phyloP scores from a whole-genome alignment of 495 filamentous ascomycete genomes.

The Aspergillus steynii region DNA sequence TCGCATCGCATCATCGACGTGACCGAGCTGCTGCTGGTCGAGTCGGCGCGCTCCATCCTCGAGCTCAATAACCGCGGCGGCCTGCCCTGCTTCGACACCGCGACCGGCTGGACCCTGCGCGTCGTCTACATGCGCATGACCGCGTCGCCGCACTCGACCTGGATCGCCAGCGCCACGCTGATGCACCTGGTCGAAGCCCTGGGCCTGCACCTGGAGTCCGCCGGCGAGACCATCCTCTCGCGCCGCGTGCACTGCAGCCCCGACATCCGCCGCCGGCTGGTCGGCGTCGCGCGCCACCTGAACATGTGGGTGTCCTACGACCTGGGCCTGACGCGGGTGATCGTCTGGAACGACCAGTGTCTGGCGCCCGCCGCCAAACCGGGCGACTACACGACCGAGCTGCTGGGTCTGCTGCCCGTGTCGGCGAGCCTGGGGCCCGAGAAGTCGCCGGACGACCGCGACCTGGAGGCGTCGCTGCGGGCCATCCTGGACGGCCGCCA shows the following conservation, averaged over 20 bases:
- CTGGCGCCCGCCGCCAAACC: slow-evolving; percentile 16
- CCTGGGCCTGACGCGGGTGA: slow-evolving; percentile 48
- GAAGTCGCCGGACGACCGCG: slow-evolving; percentile 24
- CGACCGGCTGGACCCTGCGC: slow-evolving; percentile 48
- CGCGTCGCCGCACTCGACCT: slow-evolving; percentile 45
- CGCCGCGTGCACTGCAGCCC: slow-evolving; percentile 22
- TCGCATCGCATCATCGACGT: slow-evolving; percentile 27
- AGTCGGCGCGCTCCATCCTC: slow-evolving; percentile 34
- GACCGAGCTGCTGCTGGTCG: slow-evolving; percentile 39
- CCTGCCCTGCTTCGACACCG: slow-evolving; percentile 30
- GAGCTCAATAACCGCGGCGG: slow-evolving; percentile 27
- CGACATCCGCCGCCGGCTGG: slow-evolving; percentile 36
- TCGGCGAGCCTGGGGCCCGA: slow-evolving; percentile 39
- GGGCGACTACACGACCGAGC: slow-evolving; percentile 37
- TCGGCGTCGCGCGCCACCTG: slow-evolving; percentile 45
- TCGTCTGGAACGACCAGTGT: slow-evolving; percentile 30
- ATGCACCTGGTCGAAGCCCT: slow-evolving; percentile 54
- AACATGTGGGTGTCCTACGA: slow-evolving; percentile 52
- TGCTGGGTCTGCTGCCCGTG: slow-evolving; percentile 38
- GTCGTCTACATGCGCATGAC: slow-evolving; percentile 49
- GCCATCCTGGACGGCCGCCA: slow-evolving; percentile 28
- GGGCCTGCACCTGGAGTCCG: slow-evolving; percentile 42
- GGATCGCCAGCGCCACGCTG: slow-evolving; percentile 51
- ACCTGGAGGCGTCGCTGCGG: slow-evolving; percentile 29
- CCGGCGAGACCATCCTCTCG: slow-evolving; percentile 17